These are phyloP conservation scores for Quercus agrifolia DNA, from an alignment of 306 rosid species.

Conservation along the genomic window DNA sequence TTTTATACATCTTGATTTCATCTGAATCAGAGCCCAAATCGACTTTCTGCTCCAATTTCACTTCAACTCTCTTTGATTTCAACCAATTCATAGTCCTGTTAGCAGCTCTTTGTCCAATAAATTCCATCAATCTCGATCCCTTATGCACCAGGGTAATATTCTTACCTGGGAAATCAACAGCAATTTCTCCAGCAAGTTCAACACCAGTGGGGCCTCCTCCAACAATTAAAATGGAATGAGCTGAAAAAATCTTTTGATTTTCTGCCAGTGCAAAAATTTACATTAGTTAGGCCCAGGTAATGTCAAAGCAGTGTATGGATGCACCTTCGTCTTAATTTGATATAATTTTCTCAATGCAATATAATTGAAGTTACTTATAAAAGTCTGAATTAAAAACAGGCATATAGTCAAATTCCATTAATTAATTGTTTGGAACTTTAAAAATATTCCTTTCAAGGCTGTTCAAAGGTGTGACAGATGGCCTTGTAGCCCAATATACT, in stretches of 20 bases:
- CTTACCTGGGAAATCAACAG: conserved; percentile 64
- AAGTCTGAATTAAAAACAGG: background rate
- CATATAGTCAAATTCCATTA: background rate
- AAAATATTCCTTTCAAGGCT: background rate
- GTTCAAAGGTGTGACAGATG: background rate
- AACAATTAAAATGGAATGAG: conserved; percentile 66
- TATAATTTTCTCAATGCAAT: background rate
- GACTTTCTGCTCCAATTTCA: conserved; percentile 53
- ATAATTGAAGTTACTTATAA: conserved; percentile 4
- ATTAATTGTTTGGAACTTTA: background rate
- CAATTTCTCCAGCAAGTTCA: conserved; percentile 84
- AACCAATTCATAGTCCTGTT: conserved; percentile 57
- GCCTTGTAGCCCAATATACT: background rate
- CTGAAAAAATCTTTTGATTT: conserved; percentile 51
- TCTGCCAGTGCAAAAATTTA: conserved; percentile 44
- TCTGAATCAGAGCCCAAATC: conserved; percentile 24
- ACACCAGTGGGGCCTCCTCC: conserved; percentile 96
- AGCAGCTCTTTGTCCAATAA: conserved; percentile 67
- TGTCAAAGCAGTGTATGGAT: conserved; percentile 7
- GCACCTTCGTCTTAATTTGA: background rate
- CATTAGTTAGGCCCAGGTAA: conserved; percentile 6
- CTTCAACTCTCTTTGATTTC: conserved; percentile 52
- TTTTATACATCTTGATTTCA: conserved; percentile 37
- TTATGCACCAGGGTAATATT: conserved; percentile 58
- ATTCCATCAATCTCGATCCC: conserved; percentile 73